A percentile compares a stretch with the other conserved stretches of the same genome.
Conservation (phyloP, 176 grass and related monocot genomes). For the maize (Zea mays) region Zm-B73-REFERENCE-NAM-5.0 NC_050096.1:280359501-280360000, state of each 20-base stretch:
- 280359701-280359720: not conserved
- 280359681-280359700: too few species aligned
- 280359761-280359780: not conserved
- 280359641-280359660: not conserved
- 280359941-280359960: not conserved
- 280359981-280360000: not conserved
- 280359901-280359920: not conserved
- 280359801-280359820: not conserved
- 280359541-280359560: not conserved
- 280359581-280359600: conserved; percentile 18
- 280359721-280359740: conserved; percentile 9
- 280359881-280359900: not conserved
- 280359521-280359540: not conserved
- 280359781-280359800: not conserved
- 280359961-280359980: not conserved
- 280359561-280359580: conserved; percentile 5
- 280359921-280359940: not conserved
- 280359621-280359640: not conserved
- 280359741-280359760: not conserved
- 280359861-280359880: conserved; percentile 19
- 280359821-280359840: not conserved
- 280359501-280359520: conserved; percentile 4
- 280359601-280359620: not conserved
- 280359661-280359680: too few species aligned
- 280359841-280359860: not conserved